Evolutionary conservation across 2,329 filamentous ascomycete genomes (phyloP).

Genomic region (Cryphonectria radicalis): DNA sequence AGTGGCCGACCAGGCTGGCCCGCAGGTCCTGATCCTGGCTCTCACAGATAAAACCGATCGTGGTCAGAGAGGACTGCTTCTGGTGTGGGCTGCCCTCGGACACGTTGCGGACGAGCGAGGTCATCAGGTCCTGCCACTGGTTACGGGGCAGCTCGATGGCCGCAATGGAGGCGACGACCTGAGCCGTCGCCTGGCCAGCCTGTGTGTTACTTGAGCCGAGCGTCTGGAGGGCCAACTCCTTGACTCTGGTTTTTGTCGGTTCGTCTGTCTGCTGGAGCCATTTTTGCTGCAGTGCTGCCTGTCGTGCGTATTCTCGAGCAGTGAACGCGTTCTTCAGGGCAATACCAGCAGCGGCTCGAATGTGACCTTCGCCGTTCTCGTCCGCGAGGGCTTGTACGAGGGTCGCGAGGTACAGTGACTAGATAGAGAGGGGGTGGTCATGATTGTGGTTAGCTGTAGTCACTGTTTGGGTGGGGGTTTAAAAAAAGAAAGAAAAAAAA

Average conservation of each 20-base stretch:
- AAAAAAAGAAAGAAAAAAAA: constrained; percentile 27
- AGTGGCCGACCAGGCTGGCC: constrained; percentile 79
- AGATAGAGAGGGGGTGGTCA: constrained; percentile 30
- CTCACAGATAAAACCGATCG: constrained; percentile 99
- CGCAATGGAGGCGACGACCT: constrained; percentile 94
- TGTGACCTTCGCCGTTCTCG: constrained; percentile 78
- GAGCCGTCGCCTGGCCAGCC: constrained; percentile 86
- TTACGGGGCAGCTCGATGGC: constrained; percentile 90
- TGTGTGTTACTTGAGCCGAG: constrained; percentile 78
- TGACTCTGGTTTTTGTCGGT: constrained; percentile 84
- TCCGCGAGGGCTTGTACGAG: constrained; percentile 95
- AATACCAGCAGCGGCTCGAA: constrained; percentile 92
- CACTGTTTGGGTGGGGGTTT: constrained; percentile 11
- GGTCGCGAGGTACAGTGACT: constrained; percentile 91
- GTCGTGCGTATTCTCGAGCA: constrained; percentile 83
- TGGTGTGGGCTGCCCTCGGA: constrained; percentile 83
- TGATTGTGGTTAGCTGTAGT: constrained; percentile 20
- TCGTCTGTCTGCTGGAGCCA: constrained; percentile 85
- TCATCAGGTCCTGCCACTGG: constrained; percentile 93
- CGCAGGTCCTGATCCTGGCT: constrained; percentile 88
- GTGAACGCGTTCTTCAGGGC: constrained; percentile 98
- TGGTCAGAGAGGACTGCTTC: constrained; percentile 91
- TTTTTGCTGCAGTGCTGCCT: constrained; percentile 90
- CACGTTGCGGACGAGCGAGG: constrained; percentile 87
- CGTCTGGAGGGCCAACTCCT: constrained; percentile 87